These are phyloP conservation scores for Endothia cerciana DNA, from an alignment of 2,329 filamentous ascomycete species.

Conservation along the genomic window DNA sequence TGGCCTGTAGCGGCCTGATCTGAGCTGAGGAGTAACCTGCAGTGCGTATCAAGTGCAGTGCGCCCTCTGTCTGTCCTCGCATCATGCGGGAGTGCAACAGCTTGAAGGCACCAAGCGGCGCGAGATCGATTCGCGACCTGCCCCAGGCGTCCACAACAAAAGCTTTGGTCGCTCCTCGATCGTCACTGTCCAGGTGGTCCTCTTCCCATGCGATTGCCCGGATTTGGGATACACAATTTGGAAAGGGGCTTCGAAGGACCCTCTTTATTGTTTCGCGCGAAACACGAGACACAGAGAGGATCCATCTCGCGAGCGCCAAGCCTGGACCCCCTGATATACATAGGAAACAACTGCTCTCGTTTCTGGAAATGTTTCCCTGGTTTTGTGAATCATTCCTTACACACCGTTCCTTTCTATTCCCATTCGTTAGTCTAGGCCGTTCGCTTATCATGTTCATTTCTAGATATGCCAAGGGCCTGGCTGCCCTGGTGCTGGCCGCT, in stretches of 20 bases:
- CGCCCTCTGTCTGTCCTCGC: background rate
- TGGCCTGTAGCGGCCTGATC: background rate
- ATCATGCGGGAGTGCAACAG: background rate
- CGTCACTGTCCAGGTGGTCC: background rate
- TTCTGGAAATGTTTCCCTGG: background rate
- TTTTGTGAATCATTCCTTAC: background rate
- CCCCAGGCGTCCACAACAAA: background rate
- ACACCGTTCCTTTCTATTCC: background rate
- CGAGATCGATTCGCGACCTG: background rate
- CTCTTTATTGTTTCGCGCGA: conserved; percentile 6
- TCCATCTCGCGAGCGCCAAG: background rate
- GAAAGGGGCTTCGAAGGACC: conserved; percentile 4
- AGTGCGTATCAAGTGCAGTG: too few relatives aligned
- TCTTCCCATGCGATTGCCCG: background rate
- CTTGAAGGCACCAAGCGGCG: background rate
- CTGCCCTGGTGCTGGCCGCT: conserved; percentile 15
- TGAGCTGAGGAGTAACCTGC: background rate
- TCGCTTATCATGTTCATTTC: conserved; percentile 18
- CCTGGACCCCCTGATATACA: background rate
- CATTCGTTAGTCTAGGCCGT: background rate
- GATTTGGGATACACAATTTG: background rate
- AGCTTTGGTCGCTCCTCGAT: background rate
- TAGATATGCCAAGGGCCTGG: conserved; percentile 17
- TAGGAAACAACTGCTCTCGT: background rate
- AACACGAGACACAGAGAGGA: conserved; percentile 5